Base-by-base conservation (phyloP, 148 eudicot species). In the Silene latifolia region DNA sequence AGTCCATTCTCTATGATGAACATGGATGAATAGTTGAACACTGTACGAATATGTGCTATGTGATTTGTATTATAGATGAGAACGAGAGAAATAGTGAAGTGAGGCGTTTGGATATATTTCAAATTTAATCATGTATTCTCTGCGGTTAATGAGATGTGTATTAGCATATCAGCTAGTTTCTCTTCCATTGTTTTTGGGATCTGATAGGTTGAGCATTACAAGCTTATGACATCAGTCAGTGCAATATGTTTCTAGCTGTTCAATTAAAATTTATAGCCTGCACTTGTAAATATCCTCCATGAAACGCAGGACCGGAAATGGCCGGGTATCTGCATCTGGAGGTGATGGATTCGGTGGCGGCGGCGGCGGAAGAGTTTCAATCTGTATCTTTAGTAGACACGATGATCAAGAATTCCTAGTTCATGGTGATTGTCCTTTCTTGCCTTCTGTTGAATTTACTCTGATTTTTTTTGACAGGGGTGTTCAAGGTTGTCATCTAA, bases 261-360 rank as follows among this genome's bases (percentile, higher is more conserved):
- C 25, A 56, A 60, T 42, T 75, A 39, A 71, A 75, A 13, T 70
- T 70, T 51, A 25, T 54, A 14, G 47, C 72, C 44, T 60, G 17
- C 32, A 54, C 69, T 59, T 48, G 65, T 42, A 27, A 63, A 65
- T 65, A 15, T 57, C 66, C 15, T 48, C 42, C 64, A 56, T 64
- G 44, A 73, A 76, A 82, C 73, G 77, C 93, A 94, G 98, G 97
- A 84, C 77, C 35, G 98, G 98, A 76, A 78, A 81, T 82, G 96
- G 97, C 68, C 84, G 79, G 74, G 75, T 88, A 62, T 86, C 88
- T 86, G 97, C 97, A 59, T 83, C 86, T 67, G 98, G 98, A 77
- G 98, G 98, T 73, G 85, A 88, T 81, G 98, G 98, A 74, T 91
- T 91, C 85, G 98, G 90, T 46, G 98, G 98, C 59, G 98, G 98